Evolutionary conservation across 1,284 basidiomycete species (phyloP), one percentile per base, ranked within the genome.

Genomic region (Nidula niveotomentosa): DNA sequence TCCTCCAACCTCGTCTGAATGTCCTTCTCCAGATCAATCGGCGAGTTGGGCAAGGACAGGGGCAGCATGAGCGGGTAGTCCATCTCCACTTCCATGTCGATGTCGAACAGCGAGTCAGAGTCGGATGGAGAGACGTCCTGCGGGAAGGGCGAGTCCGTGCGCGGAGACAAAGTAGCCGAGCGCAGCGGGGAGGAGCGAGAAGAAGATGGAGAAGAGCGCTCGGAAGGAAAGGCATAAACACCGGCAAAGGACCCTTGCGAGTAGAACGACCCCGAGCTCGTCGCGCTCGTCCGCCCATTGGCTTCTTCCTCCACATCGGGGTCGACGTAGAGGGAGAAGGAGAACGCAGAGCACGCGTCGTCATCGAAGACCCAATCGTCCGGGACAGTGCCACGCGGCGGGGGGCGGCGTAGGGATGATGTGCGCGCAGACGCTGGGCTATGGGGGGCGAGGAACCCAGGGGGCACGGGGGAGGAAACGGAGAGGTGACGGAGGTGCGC

Each of bases 1-100:
- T 67, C 65, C 48, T 71, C 69, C 34, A 75, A 58, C 5, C 68
- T 68, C 49, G 57, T 52, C 2, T 64, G 65, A 54, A 75, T 66
- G 52, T 76, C 75, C 12, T 66, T 61, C 53, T 75, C 75, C 34
- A 75, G 60, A 53, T 76, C 73, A 36, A 75, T 62, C 7, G 76
- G 76, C 1, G 73, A 69, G 2, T 59, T 65, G 0, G 75, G 75
- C 4, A 76, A 53, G 13, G 74, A 74, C 9, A 74, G 65, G 6
- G 72, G 72, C 3, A 73, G 65, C 59, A 70, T 67, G 57, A 72
- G 64, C 2, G 65, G 59, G 44, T 61, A 61, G 48, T 69, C 65
- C 7, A 60, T 41, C 36, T 74, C 72, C 47, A 69, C 37, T n/a
- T 73, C 70, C 30, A 76, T 71, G 30, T 66, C 60, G 48, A 70